phyloP scores from a whole-genome alignment of 345 rosid genomes.

The Gossypium mustelinum region DNA sequence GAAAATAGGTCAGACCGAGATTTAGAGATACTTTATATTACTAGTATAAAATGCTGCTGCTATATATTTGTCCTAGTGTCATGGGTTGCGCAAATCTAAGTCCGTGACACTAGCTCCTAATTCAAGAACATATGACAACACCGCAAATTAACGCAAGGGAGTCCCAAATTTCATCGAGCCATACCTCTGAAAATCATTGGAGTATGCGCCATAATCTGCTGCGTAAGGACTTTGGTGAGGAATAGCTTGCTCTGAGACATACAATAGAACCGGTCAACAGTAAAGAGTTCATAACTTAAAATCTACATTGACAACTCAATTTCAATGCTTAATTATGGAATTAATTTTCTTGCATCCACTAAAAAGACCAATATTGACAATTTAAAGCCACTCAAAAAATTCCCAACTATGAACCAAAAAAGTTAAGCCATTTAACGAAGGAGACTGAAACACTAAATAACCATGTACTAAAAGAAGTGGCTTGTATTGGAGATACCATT shows the following conservation, averaged over 20 bases:
- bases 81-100: no score
- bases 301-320: background rate
- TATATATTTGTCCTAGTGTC: background rate
- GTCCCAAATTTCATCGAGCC: background rate
- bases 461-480: background rate
- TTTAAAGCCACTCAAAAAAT: background rate
- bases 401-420: background rate
- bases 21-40: background rate
- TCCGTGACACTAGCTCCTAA: background rate
- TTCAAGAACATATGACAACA: background rate
- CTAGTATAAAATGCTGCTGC: background rate
- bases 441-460: background rate
- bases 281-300: background rate
- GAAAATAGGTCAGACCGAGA: background rate
- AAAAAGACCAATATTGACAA: constrained; percentile 4
- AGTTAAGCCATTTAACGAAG: background rate
- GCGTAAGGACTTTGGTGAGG: constrained; percentile 55
- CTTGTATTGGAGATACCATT: constrained; percentile 29
- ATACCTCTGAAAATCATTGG: constrained; percentile 46
- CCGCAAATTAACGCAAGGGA: background rate
- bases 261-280: background rate
- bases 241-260: constrained; percentile 58
- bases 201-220: constrained; percentile 39
- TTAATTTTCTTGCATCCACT: background rate
- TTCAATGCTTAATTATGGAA: background rate